A percentile compares a stretch with the other conserved stretches of the same genome.
These are phyloP conservation scores for Chlorella sp. DNA, from an alignment of 139 green algal genomes.

Conservation along the genomic window DNA sequence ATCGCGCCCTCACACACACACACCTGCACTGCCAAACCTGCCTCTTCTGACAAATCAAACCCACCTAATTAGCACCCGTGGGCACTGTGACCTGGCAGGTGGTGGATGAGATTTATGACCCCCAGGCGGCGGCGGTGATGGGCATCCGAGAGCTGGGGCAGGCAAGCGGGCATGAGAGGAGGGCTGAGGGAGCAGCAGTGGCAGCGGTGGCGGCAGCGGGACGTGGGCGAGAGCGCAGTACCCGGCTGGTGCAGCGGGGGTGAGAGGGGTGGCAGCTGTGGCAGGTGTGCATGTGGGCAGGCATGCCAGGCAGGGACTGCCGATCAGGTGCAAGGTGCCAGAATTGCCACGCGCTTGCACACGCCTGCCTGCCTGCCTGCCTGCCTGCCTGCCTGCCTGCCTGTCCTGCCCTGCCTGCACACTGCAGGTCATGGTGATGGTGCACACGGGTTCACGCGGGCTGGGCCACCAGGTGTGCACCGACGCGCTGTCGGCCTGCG, in stretches of 20 bases:
- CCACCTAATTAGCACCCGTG: too few relatives aligned
- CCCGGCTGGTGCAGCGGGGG: too few relatives aligned
- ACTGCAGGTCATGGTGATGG: constrained; percentile 63
- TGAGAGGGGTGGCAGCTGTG: too few relatives aligned
- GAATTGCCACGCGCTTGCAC: too few relatives aligned
- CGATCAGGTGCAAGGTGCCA: too few relatives aligned
- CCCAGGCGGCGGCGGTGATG: background rate
- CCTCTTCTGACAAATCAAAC: too few relatives aligned
- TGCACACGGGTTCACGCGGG: constrained; percentile 74
- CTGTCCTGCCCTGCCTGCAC: background rate
- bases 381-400: too few relatives aligned
- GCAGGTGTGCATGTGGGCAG: background rate
- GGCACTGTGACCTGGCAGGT: background rate
- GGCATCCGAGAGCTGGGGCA: background rate
- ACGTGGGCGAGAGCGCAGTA: too few relatives aligned
- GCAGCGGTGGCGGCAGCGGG: background rate
- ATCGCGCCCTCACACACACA: too few relatives aligned
- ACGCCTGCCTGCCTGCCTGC: too few relatives aligned
- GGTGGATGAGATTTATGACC: constrained; percentile 13
- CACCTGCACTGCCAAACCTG: too few relatives aligned
- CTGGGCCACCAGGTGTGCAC: constrained; percentile 81
- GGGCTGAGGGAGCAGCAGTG: background rate
- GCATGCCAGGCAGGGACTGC: background rate
- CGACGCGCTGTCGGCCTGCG: constrained; percentile 75
- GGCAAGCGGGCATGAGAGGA: background rate